Evolutionary conservation across 2,329 filamentous ascomycete species (phyloP), one percentile per base, ranked within the genome.

Genomic region (Nigrospora osmanthi): DNA sequence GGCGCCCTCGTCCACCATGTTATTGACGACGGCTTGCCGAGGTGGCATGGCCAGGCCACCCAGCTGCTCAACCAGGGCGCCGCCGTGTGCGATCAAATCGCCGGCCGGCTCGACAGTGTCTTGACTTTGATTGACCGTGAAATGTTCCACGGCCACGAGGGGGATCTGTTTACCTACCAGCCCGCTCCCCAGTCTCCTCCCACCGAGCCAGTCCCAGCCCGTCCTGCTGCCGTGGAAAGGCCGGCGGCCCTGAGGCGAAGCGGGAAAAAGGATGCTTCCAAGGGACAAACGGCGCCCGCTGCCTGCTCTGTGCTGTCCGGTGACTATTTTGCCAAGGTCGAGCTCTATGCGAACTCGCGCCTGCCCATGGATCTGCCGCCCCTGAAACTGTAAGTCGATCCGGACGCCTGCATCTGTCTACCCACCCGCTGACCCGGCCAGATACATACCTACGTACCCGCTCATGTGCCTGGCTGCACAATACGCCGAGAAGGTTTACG

Each of bases 401-500:
- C 6, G 23, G 10, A 7, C 23, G 23, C 23, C 23, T 28, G 23
- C 23, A 10, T 10, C 23, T 28, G 23, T 28, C 23, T 28, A 28
- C 7, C 5, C 23, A 10, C 9, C 23, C 7, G 9, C 23, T 28
- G 23, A 28, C 23, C 6, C 16, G 15, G 12, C 4, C 43, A 84
- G 81, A 37, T 85, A 88, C 57, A 78, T 88, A 36, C 72, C 84
- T 0, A 89, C 85, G 0, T 94, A 84, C 63, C 86, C 83, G 1
- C 73, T 95, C 6, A 69, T 94, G 37, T 89, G 83, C 55, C 73
- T 91, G 11, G 89, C 89, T 3, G 87, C 88, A 1, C 79, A 83
- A 49, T 90, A 89, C 60, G 87, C 88, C 0, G 78, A 85, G 49
- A 73, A 78, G 33, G 88, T 87, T 3, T 95, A 95, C 61, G 73